A percentile compares a stretch with the other conserved stretches of the same genome.
phyloP scores from a whole-genome alignment of 2,329 filamentous ascomycete species.

The Tolypocladium tundrense region DNA sequence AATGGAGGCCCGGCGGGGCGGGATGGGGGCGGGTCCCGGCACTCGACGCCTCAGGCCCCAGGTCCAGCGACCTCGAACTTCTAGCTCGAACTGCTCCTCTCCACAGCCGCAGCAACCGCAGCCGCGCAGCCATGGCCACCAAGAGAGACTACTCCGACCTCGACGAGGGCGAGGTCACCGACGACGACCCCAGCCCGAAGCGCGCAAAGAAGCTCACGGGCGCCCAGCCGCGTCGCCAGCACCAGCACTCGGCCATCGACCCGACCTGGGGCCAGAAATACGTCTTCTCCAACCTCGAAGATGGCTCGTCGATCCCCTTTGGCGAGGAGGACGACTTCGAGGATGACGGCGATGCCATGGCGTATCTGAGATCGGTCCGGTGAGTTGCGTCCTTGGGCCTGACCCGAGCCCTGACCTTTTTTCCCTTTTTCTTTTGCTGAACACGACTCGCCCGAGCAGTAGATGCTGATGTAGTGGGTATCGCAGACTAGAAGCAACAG shows the following conservation, averaged over 20 bases:
- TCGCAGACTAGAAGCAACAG: slow-evolving; percentile 61
- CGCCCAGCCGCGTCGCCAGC: slow-evolving; percentile 26
- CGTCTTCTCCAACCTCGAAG: slow-evolving; percentile 56
- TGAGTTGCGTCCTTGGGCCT: slow-evolving; percentile 27
- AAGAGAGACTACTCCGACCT: slow-evolving; percentile 23
- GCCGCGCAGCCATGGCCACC: slow-evolving; percentile 16
- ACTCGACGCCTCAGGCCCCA: not conserved
- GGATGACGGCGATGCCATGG: slow-evolving; percentile 56
- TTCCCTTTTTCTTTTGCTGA: not conserved
- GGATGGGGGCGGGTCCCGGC: not conserved
- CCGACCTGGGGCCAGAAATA: slow-evolving; percentile 61
- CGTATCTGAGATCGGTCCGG: slow-evolving; percentile 63
- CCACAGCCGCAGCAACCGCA: not conserved
- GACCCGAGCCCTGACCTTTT: not conserved
- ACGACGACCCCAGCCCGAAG: slow-evolving; percentile 16
- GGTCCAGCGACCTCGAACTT: not conserved
- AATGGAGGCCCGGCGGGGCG: not conserved
- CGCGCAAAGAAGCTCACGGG: slow-evolving; percentile 12
- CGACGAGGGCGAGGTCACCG: slow-evolving; percentile 16
- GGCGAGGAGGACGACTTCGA: slow-evolving; percentile 57
- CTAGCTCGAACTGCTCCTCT: too few species aligned
- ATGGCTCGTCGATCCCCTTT: slow-evolving; percentile 29
- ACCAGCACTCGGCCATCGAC: slow-evolving; percentile 41
- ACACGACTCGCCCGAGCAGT: not conserved
- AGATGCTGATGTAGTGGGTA: slow-evolving; percentile 41